Base-by-base conservation (phyloP, 768 basidiomycete genomes). In the Leucocoprinus birnbaumii region DNA sequence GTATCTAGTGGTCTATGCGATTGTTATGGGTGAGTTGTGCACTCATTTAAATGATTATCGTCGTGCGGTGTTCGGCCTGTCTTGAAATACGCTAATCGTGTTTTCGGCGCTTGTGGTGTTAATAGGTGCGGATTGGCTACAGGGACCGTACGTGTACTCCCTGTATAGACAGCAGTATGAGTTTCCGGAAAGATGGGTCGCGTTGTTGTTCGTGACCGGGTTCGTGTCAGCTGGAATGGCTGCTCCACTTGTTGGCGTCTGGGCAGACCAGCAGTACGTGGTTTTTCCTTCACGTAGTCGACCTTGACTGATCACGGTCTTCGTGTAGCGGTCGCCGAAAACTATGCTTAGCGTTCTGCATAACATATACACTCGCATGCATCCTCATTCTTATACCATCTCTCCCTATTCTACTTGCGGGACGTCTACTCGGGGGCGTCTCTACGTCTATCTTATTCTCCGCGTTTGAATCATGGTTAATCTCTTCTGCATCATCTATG, bases 61-160 rank as follows among this genome's bases (percentile, higher is more conserved):
- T 46, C 42, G n/a, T n/a, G n/a, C n/a, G n/a, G 5, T 31, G 11
- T 5, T 31, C 31, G 31, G 31, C 31, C 11, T 31, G n/a, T n/a
- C 11, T 5, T 31, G 31, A 31, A 31, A 31, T 5, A 5, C 11
- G 31, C 31, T 31, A 31, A 31, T 31, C 31, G 31, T 31, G 31
- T 31, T 11, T 31, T 54, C 42, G 48, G 44, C 35, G 26, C 38
- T 47, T 27, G 13, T 34, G 38, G 31, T 37, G 21, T 5, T 31
- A 31, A 35, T 61, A 88, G 87, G 82, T 55, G 85, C 87, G 37
- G 87, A 90, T 66, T 89, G 88, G 87, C 73, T 90, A 13, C 87
- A 90, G 66, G 89, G 89, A 0, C 89, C 89, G 14, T 90, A 90
- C 61, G 74, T 90, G 0, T 91, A 89, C 61, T 86, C 87, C 14